These are phyloP conservation scores for Neofusicoccum laricinum DNA, from an alignment of 2,329 filamentous ascomycete species.

Conservation along the genomic window DNA sequence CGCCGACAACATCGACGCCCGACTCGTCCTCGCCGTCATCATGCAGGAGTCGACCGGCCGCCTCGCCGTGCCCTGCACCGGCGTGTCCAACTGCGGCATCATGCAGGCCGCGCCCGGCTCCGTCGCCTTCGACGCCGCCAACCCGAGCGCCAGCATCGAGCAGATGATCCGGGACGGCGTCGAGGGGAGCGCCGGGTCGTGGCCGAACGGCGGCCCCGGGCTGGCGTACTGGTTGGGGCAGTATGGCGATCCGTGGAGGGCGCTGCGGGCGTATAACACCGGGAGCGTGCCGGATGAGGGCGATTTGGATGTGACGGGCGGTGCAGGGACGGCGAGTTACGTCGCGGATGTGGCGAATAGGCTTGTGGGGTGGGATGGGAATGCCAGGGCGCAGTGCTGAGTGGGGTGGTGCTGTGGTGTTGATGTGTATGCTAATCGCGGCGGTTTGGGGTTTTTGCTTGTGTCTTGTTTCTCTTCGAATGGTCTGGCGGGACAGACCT, in stretches of 20 bases:
- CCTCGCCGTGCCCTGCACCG: conserved; percentile 19
- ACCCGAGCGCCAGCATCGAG: conserved; percentile 18
- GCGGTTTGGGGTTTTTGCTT: too few species aligned
- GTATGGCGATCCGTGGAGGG: conserved; percentile 17
- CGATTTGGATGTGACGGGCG: conserved; percentile 11
- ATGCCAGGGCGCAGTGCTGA: not conserved
- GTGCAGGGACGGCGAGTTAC: conserved; percentile 16
- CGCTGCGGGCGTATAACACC: conserved; percentile 19
- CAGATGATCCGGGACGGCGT: conserved; percentile 24
- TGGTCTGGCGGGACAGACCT: too few species aligned
- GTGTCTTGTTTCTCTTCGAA: too few species aligned
- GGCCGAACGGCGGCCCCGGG: conserved; percentile 16
- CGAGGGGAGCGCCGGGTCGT: conserved; percentile 5
- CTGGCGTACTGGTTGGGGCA: conserved; percentile 12
- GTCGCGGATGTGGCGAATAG: conserved; percentile 25
- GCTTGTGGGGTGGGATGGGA: conserved; percentile 24
- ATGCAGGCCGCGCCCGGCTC: conserved; percentile 19
- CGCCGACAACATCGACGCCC: conserved; percentile 18
- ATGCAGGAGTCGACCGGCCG: conserved; percentile 21
- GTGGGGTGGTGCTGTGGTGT: too few species aligned
- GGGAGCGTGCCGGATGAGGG: not conserved
- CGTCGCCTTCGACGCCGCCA: conserved; percentile 9
- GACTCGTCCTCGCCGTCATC: conserved; percentile 22
- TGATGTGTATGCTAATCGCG: too few species aligned
- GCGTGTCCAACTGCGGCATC: conserved; percentile 20